Percentiles rank a stretch among this genome's conserved stretches.
Evolutionary conservation across 1,284 basidiomycete genomes (phyloP).

Genomic region (Leccinum ponderosum): DNA sequence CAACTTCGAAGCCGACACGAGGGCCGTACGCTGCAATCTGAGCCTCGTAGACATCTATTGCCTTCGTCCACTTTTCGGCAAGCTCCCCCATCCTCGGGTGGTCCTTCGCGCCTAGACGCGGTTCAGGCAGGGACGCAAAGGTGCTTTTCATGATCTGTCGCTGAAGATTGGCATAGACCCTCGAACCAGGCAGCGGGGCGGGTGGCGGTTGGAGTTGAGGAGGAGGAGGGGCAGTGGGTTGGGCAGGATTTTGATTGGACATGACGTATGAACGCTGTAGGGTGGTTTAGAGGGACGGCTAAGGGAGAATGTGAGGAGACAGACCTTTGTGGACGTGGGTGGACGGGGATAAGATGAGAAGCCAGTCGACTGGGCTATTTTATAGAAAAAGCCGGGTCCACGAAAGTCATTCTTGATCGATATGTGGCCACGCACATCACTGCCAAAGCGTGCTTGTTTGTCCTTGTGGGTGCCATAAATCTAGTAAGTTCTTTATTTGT

Average conservation of each 20-base stretch:
- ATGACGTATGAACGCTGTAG: slow-evolving; percentile 12
- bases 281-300: not conserved
- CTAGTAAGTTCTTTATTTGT: slow-evolving; percentile 32
- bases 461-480: slow-evolving; percentile 40
- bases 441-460: slow-evolving; percentile 42
- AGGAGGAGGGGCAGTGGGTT: slow-evolving; percentile 10
- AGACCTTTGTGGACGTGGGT: slow-evolving; percentile 6
- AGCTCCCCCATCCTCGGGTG: slow-evolving; percentile 4
- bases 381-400: slow-evolving; percentile 22
- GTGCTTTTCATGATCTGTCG: not conserved
- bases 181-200: no score
- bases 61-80: slow-evolving; percentile 15
- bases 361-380: slow-evolving; percentile 14
- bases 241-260: slow-evolving; percentile 9
- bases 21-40: slow-evolving; percentile 21
- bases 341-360: not conserved
- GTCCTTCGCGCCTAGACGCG: not conserved
- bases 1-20: slow-evolving; percentile 12
- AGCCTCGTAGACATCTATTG: slow-evolving; percentile 19
- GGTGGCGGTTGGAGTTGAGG: not conserved
- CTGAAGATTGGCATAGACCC: no score
- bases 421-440: slow-evolving; percentile 17
- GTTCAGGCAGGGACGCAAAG: slow-evolving; percentile 20
- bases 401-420: slow-evolving; percentile 35
- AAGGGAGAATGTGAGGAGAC: slow-evolving; percentile 3